Evolutionary conservation across 768 basidiomycete genomes (phyloP).

Genomic region (Gloeostereum incarnatum): DNA sequence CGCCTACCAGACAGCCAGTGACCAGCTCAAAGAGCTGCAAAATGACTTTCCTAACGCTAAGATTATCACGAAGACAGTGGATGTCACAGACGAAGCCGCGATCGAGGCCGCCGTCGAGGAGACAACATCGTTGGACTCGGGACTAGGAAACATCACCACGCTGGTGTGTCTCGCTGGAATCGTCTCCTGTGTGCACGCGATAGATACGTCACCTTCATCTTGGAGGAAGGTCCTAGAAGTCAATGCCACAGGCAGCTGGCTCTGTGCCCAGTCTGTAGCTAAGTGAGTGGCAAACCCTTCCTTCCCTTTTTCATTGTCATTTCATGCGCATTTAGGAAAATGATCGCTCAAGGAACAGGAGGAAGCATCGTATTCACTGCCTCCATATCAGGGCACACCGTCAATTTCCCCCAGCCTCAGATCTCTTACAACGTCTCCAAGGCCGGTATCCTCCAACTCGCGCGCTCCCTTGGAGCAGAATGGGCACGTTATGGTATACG

Average conservation of each 20-base stretch:
- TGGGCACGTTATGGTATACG: constrained; percentile 55
- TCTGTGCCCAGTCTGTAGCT: constrained; percentile 31
- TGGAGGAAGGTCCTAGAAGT: constrained; percentile 30
- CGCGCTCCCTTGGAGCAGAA: constrained; percentile 60
- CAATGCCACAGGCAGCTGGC: constrained; percentile 37
- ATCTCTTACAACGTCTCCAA: constrained; percentile 69
- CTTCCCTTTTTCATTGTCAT: no score
- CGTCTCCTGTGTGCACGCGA: constrained; percentile 22
- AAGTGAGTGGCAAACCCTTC: constrained; percentile 24
- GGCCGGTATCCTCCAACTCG: constrained; percentile 74
- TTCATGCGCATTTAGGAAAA: no score
- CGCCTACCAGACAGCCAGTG: constrained; percentile 14
- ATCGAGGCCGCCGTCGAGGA: constrained; percentile 14
- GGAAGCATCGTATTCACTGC: constrained; percentile 33
- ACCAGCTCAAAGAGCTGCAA: constrained; percentile 11
- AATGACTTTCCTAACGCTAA: constrained; percentile 22
- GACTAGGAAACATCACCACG: constrained; percentile 23
- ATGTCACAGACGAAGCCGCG: constrained; percentile 22
- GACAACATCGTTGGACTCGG: constrained; percentile 15
- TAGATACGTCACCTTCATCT: constrained; percentile 18
- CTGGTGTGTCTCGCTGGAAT: constrained; percentile 35
- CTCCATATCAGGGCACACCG: constrained; percentile 32
- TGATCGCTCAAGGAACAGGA: constrained; percentile 29
- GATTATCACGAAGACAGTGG: constrained; percentile 21
- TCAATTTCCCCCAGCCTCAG: constrained; percentile 34